Percentiles rank a stretch among this genome's conserved stretches.
Evolutionary conservation across 805 yeast species (phyloP).

Genomic region (Saccharomyces kudriavzevii): DNA sequence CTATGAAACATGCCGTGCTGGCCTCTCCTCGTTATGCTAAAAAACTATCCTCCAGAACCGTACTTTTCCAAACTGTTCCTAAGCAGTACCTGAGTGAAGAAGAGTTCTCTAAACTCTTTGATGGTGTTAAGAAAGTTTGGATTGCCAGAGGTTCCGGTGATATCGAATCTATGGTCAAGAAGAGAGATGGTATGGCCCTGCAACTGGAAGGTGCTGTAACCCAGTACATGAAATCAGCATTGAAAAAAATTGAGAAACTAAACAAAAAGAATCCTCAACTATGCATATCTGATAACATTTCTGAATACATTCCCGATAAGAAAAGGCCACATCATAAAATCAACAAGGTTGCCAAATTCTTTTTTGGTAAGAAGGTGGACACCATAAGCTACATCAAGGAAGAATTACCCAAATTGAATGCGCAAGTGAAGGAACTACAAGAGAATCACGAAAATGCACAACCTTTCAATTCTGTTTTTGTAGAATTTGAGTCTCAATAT

Average conservation of each 20-base stretch:
- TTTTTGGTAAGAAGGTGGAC: conserved; percentile 55
- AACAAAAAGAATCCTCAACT: conserved; percentile 50
- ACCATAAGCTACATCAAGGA: conserved; percentile 50
- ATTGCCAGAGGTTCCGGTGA: conserved; percentile 57
- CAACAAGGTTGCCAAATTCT: conserved; percentile 19
- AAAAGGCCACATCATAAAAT: conserved; percentile 56
- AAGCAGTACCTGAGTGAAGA: conserved; percentile 60
- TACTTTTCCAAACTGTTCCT: conserved; percentile 79
- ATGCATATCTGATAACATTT: conserved; percentile 38
- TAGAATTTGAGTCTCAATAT: conserved; percentile 71
- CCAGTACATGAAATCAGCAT: conserved; percentile 48
- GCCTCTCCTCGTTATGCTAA: conserved; percentile 76
- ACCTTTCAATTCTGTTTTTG: conserved; percentile 75
- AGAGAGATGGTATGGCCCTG: conserved; percentile 52
- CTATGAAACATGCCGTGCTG: conserved; percentile 67
- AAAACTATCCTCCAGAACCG: conserved; percentile 68
- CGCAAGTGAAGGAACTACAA: conserved; percentile 51
- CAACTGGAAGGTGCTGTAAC: conserved; percentile 63
- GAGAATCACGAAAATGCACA: conserved; percentile 36
- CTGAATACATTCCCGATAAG: conserved; percentile 52
- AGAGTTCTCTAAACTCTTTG: conserved; percentile 66
- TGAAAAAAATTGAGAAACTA: conserved; percentile 54
- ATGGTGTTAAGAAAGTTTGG: conserved; percentile 77
- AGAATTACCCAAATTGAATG: conserved; percentile 47
- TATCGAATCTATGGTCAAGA: conserved; percentile 46